phyloP scores from a whole-genome alignment of 2,329 filamentous ascomycete genomes.

The Plenodomus tracheiphilus region DNA sequence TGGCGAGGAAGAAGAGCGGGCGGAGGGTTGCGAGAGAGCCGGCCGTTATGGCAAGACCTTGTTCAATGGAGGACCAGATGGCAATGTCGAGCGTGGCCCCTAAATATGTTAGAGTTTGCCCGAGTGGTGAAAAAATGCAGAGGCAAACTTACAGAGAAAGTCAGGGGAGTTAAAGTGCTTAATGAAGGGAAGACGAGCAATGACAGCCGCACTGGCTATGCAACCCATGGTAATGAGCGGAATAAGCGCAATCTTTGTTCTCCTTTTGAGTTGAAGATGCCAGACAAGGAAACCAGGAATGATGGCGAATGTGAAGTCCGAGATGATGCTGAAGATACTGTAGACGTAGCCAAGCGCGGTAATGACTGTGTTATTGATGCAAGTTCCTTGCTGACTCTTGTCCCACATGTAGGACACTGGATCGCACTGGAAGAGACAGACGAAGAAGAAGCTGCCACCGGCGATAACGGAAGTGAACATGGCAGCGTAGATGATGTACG shows the following conservation, averaged over 20 bases:
- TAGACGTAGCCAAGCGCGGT: slow-evolving; percentile 51
- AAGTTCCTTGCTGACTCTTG: slow-evolving; percentile 44
- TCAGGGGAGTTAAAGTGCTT: slow-evolving; percentile 32
- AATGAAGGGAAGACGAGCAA: slow-evolving; percentile 37
- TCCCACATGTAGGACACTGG: slow-evolving; percentile 57
- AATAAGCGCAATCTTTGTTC: slow-evolving; percentile 54
- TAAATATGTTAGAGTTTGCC: slow-evolving; percentile 4
- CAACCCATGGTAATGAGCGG: slow-evolving; percentile 56
- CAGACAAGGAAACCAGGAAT: slow-evolving; percentile 57
- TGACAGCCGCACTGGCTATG: slow-evolving; percentile 44
- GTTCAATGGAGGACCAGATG: slow-evolving; percentile 43
- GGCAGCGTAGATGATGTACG: slow-evolving; percentile 44
- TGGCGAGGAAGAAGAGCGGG: slow-evolving; percentile 35
- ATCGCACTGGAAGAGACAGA: slow-evolving; percentile 56
- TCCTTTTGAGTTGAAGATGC: slow-evolving; percentile 53
- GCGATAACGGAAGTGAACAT: slow-evolving; percentile 44
- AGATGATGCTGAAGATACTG: slow-evolving; percentile 51
- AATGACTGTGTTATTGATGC: slow-evolving; percentile 47
- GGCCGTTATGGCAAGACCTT: slow-evolving; percentile 44
- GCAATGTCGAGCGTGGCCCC: slow-evolving; percentile 42
- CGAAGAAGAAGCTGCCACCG: slow-evolving; percentile 48
- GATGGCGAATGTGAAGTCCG: slow-evolving; percentile 55
- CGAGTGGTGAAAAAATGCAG: too few species aligned
- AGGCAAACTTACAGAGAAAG: slow-evolving; percentile 35
- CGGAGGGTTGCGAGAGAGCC: slow-evolving; percentile 42